phyloP scores from a whole-genome alignment of 495 filamentous ascomycete genomes.

The Articulospora tetracladia region DNA sequence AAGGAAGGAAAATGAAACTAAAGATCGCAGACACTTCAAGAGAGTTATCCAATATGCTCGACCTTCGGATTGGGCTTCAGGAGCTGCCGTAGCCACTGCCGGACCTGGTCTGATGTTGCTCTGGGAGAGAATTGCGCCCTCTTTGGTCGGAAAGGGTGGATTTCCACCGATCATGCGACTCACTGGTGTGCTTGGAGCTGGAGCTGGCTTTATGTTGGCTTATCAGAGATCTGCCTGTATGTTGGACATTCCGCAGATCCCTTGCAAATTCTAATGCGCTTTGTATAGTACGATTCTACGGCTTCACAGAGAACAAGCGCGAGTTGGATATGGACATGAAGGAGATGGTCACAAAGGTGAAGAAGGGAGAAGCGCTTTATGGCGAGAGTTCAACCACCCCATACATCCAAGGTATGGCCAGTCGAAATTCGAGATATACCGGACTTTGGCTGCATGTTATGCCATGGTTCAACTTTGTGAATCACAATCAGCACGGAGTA shows the following conservation, averaged over 20 bases:
- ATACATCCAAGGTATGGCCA: slow-evolving; percentile 90
- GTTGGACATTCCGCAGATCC: slow-evolving; percentile 22
- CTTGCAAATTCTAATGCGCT: neutral
- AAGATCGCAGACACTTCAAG: slow-evolving; percentile 69
- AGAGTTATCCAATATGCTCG: slow-evolving; percentile 86
- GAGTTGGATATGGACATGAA: slow-evolving; percentile 95
- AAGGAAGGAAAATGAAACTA: slow-evolving; percentile 2
- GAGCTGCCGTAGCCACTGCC: slow-evolving; percentile 55
- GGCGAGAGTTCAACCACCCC: slow-evolving; percentile 71
- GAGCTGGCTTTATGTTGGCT: slow-evolving; percentile 73
- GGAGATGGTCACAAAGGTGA: slow-evolving; percentile 95
- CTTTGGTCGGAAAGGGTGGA: slow-evolving; percentile 72
- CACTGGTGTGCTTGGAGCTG: slow-evolving; percentile 60
- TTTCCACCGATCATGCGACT: slow-evolving; percentile 82
- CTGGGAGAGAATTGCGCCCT: slow-evolving; percentile 81
- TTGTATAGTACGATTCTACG: slow-evolving; percentile 80
- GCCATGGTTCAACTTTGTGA: slow-evolving; percentile 97
- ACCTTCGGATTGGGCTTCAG: slow-evolving; percentile 72
- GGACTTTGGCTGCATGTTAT: slow-evolving; percentile 76
- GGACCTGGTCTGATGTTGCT: slow-evolving; percentile 69
- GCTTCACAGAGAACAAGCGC: slow-evolving; percentile 83
- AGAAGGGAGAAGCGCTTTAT: slow-evolving; percentile 87
- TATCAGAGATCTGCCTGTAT: slow-evolving; percentile 58
- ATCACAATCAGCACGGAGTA: slow-evolving; percentile 94
- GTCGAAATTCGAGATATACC: slow-evolving; percentile 87